phyloP scores from a whole-genome alignment of 2,329 filamentous ascomycete species.

The Colletotrichum sp. region DNA sequence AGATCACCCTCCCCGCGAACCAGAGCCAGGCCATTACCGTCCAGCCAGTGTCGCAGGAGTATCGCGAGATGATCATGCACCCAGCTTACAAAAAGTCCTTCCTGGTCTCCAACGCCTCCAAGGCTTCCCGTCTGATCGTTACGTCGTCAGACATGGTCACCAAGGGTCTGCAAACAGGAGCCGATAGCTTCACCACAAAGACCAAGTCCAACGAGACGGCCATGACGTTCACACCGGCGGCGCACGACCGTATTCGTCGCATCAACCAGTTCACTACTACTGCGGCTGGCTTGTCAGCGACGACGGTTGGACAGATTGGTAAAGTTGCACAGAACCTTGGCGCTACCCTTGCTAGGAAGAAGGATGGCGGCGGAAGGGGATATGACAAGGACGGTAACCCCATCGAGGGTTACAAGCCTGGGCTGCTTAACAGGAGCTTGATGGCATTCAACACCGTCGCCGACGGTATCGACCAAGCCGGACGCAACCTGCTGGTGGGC shows the following conservation, averaged over 20 bases:
- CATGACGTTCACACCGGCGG: slow-evolving; percentile 84
- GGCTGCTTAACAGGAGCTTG: slow-evolving; percentile 91
- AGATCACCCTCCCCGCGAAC: slow-evolving; percentile 75
- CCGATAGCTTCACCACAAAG: slow-evolving; percentile 80
- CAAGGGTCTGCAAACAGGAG: slow-evolving; percentile 77
- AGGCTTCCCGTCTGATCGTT: slow-evolving; percentile 89
- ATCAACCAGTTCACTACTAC: slow-evolving; percentile 85
- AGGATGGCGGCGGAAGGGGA: slow-evolving; percentile 60
- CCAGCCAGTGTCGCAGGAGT: slow-evolving; percentile 70
- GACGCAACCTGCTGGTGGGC: slow-evolving; percentile 76
- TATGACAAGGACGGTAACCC: slow-evolving; percentile 74
- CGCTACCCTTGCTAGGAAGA: slow-evolving; percentile 68
- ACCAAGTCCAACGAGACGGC: slow-evolving; percentile 80
- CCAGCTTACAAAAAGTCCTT: slow-evolving; percentile 91
- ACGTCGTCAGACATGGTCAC: slow-evolving; percentile 83
- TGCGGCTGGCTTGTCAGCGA: slow-evolving; percentile 80
- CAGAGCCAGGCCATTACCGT: slow-evolving; percentile 70
- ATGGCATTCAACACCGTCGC: slow-evolving; percentile 96
- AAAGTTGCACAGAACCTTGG: slow-evolving; percentile 90
- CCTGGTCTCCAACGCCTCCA: slow-evolving; percentile 84
- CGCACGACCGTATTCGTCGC: slow-evolving; percentile 84
- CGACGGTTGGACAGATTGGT: slow-evolving; percentile 84
- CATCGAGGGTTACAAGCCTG: slow-evolving; percentile 77
- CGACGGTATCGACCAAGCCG: slow-evolving; percentile 90
- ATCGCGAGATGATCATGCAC: slow-evolving; percentile 79